phyloP scores from a whole-genome alignment of 805 yeast genomes.

The Hagleromyces aurorensis region DNA sequence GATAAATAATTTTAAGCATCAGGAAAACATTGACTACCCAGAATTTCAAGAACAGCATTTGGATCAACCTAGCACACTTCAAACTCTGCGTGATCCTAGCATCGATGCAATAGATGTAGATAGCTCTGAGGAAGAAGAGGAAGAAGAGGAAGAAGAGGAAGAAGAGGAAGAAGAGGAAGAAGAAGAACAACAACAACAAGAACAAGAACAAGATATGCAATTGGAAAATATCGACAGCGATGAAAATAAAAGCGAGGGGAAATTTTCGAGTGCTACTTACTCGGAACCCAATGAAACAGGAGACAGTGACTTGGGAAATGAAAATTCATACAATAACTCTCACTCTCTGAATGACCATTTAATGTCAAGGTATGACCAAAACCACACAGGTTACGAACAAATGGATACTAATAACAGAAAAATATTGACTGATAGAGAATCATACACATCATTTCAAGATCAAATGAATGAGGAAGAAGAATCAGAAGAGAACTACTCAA shows the following conservation, averaged over 20 bases:
- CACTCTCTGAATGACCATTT: constrained; percentile 10
- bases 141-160: background rate
- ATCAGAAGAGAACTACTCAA: background rate
- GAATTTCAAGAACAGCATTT: no score
- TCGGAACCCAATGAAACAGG: constrained; percentile 1
- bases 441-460: no score
- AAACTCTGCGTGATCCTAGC: no score
- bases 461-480: background rate
- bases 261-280: background rate
- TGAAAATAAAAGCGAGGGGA: constrained; percentile 2
- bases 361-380: no score
- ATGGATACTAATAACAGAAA: no score
- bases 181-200: constrained; percentile 1
- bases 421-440: no score
- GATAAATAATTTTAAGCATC: no score
- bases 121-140: constrained; percentile 1
- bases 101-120: no score
- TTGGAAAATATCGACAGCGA: constrained; percentile 1
- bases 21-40: no score
- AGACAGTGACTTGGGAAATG: constrained; percentile 1
- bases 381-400: no score
- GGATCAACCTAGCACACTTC: no score
- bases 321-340: constrained; percentile 8
- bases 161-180: constrained; percentile 1
- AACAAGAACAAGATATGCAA: background rate